A percentile compares a stretch with the other conserved stretches of the same genome.
Evolutionary conservation across 1,284 basidiomycete species (phyloP).

Genomic region (Trichosporon sp.): DNA sequence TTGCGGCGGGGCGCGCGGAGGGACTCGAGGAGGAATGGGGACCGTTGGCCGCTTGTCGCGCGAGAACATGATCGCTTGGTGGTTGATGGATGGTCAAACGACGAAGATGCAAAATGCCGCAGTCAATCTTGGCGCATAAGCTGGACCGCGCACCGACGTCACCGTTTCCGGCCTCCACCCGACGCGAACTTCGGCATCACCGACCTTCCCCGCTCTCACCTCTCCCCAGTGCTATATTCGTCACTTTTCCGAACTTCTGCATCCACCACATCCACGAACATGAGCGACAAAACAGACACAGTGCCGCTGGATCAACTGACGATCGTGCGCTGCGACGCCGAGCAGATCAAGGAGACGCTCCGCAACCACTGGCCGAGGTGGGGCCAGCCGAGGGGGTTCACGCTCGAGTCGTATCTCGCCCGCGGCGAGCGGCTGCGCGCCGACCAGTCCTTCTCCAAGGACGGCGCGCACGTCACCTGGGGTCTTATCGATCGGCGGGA

Average conservation of each 20-base stretch:
- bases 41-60: constrained; percentile 31
- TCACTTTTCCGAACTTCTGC: background rate
- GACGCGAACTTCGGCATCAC: background rate
- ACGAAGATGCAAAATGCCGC: background rate
- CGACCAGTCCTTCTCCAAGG: constrained; percentile 18
- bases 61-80: constrained; percentile 27
- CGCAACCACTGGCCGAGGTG: constrained; percentile 24
- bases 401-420: background rate
- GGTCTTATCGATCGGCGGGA: constrained; percentile 36
- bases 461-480: constrained; percentile 30
- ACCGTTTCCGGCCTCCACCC: background rate
- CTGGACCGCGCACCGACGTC: background rate
- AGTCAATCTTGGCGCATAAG: background rate
- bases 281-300: background rate
- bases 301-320: constrained; percentile 31
- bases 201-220: background rate
- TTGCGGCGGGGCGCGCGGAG: background rate
- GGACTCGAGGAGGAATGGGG: background rate
- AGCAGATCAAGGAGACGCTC: constrained; percentile 24
- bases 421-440: constrained; percentile 19
- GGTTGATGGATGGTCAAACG: background rate
- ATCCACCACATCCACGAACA: background rate
- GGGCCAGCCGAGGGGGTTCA: constrained; percentile 24
- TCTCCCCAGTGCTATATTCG: background rate
- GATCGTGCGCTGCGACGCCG: constrained; percentile 29